These are phyloP conservation scores for Toxicodendron radicans DNA, from an alignment of 345 rosid species.

Conservation along the genomic window DNA sequence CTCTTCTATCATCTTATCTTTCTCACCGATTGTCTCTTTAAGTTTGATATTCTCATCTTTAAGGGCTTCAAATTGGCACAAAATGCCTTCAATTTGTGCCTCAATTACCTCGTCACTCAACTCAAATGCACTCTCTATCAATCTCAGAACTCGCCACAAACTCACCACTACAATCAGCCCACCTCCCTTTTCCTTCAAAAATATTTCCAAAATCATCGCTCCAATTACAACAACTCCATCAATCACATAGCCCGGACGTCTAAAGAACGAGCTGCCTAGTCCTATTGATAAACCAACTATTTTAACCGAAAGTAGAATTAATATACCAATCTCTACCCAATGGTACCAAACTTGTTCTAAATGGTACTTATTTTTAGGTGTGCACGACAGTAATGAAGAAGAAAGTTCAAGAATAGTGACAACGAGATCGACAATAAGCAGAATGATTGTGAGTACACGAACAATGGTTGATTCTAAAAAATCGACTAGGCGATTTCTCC, in stretches of 20 bases:
- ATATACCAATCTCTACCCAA: constrained; percentile 57
- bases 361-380: neutral
- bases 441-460: constrained; percentile 34
- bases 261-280: constrained; percentile 43
- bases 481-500: constrained; percentile 43
- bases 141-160: constrained; percentile 70
- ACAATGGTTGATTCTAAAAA: constrained; percentile 50
- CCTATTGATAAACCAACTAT: constrained; percentile 40
- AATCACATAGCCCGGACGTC: constrained; percentile 48
- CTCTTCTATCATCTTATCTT: constrained; percentile 42
- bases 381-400: constrained; percentile 47
- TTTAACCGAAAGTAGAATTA: constrained; percentile 50
- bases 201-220: constrained; percentile 55
- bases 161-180: constrained; percentile 68
- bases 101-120: constrained; percentile 78
- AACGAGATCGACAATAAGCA: constrained; percentile 58
- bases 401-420: constrained; percentile 59
- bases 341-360: constrained; percentile 44
- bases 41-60: constrained; percentile 40
- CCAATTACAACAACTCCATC: constrained; percentile 51
- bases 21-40: constrained; percentile 35
- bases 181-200: constrained; percentile 52
- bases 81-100: constrained; percentile 47
- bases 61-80: constrained; percentile 52
- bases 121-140: constrained; percentile 69